Base-by-base conservation (phyloP, 495 filamentous ascomycete genomes). In the Neurospora tetrasperma region DNA sequence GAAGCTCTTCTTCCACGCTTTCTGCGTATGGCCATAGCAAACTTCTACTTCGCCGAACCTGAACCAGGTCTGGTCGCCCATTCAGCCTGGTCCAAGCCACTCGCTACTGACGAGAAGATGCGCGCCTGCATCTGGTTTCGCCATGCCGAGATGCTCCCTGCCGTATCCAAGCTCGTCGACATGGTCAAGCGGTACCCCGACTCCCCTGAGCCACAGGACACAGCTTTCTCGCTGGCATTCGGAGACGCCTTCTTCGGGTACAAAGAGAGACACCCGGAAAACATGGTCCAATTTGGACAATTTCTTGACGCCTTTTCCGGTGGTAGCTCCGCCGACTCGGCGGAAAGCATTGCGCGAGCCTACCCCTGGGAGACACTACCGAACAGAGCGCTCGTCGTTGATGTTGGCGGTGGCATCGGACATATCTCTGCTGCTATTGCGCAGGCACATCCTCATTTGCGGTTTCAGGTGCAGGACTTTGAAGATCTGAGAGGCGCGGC, bases 91-190 rank as follows among this genome's bases (percentile, higher is more conserved):
- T 83, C 74, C 35, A 70, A 35, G 27, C 42, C 41, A 5, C 78
- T 76, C 38, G 73, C 73, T 14, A 70, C 44, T 31, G 77, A 76
- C 70, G 73, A 75, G 54, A 72, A 74, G 31, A 73, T 76, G 74
- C 66, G 71, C 69, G 73, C 76, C n/a, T 74, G 71, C 39, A 69
- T 78, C 5, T 72, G 73, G 71, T 74, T 71, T 42, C 43, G 73
- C n/a, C 59, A 74, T 14, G 48, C 90, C 88, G 35, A 94, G 87
- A 70, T 83, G 83, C 71, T 89, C 84, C 91, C 91, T 92, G 20
- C 95, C 90, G 80, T 96, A 90, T 74, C 92, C 80, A 69, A 96
- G 88, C 82, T 94, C 88, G 77, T 94, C 88, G 73, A 93, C 89
- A 82, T 94, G 90, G 66, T 92, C 88, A 73, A 78, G 31, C 66